Base-by-base conservation (phyloP, 371 early-diverging fungal genomes). In the Haplosporangium sp. region DNA sequence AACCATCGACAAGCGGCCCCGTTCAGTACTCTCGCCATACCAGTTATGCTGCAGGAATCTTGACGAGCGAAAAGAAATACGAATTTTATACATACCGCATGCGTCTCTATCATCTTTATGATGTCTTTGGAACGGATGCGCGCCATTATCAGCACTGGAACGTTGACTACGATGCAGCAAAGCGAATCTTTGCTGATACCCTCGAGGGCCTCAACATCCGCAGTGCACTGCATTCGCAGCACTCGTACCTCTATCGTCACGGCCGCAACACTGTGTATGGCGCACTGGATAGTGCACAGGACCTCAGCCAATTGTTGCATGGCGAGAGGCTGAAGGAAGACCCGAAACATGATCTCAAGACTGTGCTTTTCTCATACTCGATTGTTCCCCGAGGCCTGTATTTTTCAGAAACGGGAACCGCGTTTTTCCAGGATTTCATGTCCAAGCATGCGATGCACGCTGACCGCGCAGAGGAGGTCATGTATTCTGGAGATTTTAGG, bases 381-480 rank as follows among this genome's bases (percentile, higher is more conserved):
- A 64, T 79, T 38, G 46, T 73, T 2, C 73, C 80, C 65, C 68
- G 69, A 54, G 80, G 80, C 13, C 36, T 79, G 41, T 79, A 79
- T 38, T 79, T 79, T 50, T 79, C 80, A 1, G 80, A 79, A 50
- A 79, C 80, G 18, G 80, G 80, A 8, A 45, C 73, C 1, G 80
- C 80, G 5, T 79, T 79, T 63, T 79, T 79, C 58, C 73, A 73
- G 51, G 80, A 79, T 20, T 79, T 79, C 47, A 79, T 79, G 80
- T 79, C 80, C 12, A 79, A 79, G 63, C 80, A 79, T 14, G 80
- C 80, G 11, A 79, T 79, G 80, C 80, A 79, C 41, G 73, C 73
- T 40, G 69, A 79, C 54, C 64, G 80, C 8, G 64, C 80, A 20
- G 57, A 59, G 0, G 80, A 79, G 36, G 80, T 79, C 10, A n/a